A percentile compares a stretch with the other conserved stretches of the same genome.
These are phyloP conservation scores for Batkoa obscura DNA, from an alignment of 371 early-diverging fungal species.

Conservation along the genomic window DNA sequence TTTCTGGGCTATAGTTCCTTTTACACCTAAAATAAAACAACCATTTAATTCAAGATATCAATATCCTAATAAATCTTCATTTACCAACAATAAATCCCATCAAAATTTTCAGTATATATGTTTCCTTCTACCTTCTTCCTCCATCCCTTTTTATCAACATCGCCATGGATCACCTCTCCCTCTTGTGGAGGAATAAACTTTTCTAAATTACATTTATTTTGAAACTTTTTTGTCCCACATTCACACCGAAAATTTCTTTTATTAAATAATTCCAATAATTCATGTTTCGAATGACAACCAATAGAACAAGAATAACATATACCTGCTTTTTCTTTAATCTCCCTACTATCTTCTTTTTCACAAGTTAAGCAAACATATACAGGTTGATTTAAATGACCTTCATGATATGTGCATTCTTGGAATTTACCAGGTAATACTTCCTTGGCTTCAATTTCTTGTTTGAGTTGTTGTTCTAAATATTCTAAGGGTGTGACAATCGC, in stretches of 20 bases:
- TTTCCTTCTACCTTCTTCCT: constrained; percentile 19
- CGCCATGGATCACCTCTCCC: no score
- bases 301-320: constrained; percentile 69
- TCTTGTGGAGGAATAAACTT: no score
- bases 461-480: neutral
- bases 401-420: neutral
- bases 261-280: constrained; percentile 63
- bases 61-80: neutral
- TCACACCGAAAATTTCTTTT: constrained; percentile 71
- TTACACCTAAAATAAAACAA: constrained; percentile 36
- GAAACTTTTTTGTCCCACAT: constrained; percentile 43
- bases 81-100: constrained; percentile 60
- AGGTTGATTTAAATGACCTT: constrained; percentile 4
- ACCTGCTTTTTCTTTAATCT: constrained; percentile 28
- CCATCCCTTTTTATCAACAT: no score
- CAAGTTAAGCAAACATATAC: constrained; percentile 5
- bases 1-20: constrained; percentile 42
- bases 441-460: constrained; percentile 2
- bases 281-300: constrained; percentile 57
- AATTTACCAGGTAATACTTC: neutral
- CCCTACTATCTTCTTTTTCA: neutral
- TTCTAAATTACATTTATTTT: constrained; percentile 14
- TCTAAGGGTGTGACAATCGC: constrained; percentile 2
- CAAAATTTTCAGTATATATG: constrained; percentile 58
- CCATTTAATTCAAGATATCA: neutral